These are phyloP conservation scores for Helotiales sp. DNA, from an alignment of 2,329 filamentous ascomycete species.

Conservation along the genomic window DNA sequence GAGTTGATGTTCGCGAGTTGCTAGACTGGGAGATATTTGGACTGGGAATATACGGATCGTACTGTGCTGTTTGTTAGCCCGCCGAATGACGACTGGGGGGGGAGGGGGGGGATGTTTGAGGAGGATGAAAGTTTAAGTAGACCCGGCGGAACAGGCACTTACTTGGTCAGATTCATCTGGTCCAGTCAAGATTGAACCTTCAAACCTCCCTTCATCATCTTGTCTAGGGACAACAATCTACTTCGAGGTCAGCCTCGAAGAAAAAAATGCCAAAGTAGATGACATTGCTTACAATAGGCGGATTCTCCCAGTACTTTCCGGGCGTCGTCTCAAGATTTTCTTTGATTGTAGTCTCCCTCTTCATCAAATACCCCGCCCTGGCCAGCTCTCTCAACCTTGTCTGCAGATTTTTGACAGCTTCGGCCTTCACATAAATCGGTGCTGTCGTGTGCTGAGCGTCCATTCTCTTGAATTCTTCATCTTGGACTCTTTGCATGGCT, in stretches of 20 bases:
- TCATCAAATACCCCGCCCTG: neutral
- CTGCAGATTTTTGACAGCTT: neutral
- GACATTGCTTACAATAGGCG: neutral
- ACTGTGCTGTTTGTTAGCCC: neutral
- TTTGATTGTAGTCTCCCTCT: neutral
- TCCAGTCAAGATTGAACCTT: no score
- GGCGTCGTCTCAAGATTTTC: neutral
- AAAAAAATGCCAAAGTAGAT: neutral
- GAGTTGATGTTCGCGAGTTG: neutral
- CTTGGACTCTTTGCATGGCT: neutral
- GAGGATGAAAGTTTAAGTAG: no score
- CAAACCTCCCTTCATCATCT: no score
- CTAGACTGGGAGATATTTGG: neutral
- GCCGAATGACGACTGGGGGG: neutral
- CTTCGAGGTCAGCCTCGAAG: no score
- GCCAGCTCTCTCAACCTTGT: neutral
- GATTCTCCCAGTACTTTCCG: neutral
- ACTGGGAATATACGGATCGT: neutral
- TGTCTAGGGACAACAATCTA: no score
- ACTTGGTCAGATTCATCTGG: no score
- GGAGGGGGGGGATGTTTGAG: no score
- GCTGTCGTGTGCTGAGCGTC: neutral
- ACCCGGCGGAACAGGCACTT: no score
- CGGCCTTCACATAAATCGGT: neutral
- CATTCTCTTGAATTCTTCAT: neutral